Percentiles rank a stretch among this genome's conserved stretches.
Conservation (phyloP, 345 rosid species). For the Ceriops tagal region DNA sequence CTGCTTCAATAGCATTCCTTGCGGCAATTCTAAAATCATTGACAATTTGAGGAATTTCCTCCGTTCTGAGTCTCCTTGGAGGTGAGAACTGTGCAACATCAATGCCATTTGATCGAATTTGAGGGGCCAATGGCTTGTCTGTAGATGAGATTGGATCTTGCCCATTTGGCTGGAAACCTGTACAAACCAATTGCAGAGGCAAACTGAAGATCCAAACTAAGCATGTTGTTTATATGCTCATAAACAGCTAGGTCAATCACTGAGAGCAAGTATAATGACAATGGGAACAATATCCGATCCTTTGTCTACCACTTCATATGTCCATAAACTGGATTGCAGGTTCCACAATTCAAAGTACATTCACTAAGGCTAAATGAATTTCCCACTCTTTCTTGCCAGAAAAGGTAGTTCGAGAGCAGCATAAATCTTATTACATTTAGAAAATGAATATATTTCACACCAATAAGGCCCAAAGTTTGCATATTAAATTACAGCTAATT, state of each 20-base stretch:
- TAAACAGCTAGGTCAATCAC: no score
- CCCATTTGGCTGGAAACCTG: slow-evolving; percentile 63
- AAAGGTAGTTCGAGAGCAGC: no score
- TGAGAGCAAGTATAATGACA: no score
- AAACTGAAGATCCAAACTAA: no score
- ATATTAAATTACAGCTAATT: background rate
- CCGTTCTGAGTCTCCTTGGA: slow-evolving; percentile 51
- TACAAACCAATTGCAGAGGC: background rate
- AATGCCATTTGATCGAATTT: slow-evolving; percentile 35
- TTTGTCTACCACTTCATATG: no score
- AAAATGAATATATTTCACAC: background rate
- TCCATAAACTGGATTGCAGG: no score
- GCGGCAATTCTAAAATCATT: slow-evolving; percentile 68
- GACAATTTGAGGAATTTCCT: slow-evolving; percentile 57
- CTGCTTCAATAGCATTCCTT: slow-evolving; percentile 67
- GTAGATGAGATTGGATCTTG: slow-evolving; percentile 59
- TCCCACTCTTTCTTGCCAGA: no score
- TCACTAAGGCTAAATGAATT: no score
- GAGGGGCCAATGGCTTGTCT: slow-evolving; percentile 51
- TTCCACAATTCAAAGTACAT: no score
- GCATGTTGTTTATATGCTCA: no score
- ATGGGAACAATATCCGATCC: no score
- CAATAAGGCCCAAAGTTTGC: background rate
- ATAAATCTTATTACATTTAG: background rate
- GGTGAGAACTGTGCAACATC: slow-evolving; percentile 43